Conservation (phyloP, 345 rosid species). For the Gossypium longicalyx region DNA sequence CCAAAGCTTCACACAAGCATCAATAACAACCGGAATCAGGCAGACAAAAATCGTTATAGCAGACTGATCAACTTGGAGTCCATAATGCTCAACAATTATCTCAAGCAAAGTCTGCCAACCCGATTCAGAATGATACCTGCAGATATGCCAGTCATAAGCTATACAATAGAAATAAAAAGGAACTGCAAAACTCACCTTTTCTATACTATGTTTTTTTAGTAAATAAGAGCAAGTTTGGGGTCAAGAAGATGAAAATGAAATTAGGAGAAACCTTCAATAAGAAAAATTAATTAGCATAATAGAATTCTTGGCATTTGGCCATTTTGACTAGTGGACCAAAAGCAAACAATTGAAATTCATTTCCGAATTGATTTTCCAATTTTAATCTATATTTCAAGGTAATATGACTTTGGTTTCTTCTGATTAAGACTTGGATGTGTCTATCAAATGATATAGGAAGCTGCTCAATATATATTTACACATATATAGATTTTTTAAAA, state of each 20-base stretch:
- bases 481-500: not conserved
- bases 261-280: not conserved
- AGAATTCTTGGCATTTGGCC: not conserved
- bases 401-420: not conserved
- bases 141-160: conserved; percentile 4
- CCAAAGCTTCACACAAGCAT: conserved; percentile 89
- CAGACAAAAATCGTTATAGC: conserved; percentile 62
- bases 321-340: not conserved
- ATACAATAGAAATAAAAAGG: not conserved
- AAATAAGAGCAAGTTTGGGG: not conserved
- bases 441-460: not conserved
- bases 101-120: conserved; percentile 88
- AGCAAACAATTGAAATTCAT: not conserved
- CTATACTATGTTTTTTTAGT: not conserved
- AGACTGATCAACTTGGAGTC: conserved; percentile 64
- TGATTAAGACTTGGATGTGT: not conserved
- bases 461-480: not conserved
- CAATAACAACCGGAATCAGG: conserved; percentile 67
- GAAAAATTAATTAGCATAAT: not conserved
- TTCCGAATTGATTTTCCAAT: not conserved
- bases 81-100: conserved; percentile 76
- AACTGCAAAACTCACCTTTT: not conserved
- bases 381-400: not conserved
- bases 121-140: conserved; percentile 90
- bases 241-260: not conserved